These are phyloP conservation scores for Ochetophila trinervis DNA, from an alignment of 306 rosid genomes.

Conservation along the genomic window DNA sequence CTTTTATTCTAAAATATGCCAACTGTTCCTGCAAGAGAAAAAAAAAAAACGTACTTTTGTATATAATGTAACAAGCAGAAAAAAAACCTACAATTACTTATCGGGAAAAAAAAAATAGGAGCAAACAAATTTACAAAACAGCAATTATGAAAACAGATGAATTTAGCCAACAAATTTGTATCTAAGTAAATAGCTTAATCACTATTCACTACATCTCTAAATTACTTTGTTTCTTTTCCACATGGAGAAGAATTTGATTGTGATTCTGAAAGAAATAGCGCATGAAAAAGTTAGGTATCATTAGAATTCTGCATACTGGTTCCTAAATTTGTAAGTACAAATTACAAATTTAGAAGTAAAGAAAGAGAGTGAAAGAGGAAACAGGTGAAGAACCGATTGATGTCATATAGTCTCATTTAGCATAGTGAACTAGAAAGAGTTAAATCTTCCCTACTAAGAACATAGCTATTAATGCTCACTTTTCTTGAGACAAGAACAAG, in stretches of 20 bases:
- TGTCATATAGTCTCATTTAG: background rate
- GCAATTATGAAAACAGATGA: background rate
- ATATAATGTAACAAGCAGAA: conserved; percentile 9
- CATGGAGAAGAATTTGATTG: background rate
- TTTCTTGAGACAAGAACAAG: background rate
- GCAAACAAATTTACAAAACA: background rate
- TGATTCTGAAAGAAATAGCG: background rate
- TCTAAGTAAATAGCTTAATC: no score
- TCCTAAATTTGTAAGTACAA: no score
- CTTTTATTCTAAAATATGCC: conserved; percentile 78
- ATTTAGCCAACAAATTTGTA: no score
- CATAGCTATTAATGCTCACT: background rate
- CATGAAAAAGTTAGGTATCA: no score
- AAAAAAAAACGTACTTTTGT: background rate
- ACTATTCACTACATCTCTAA: no score
- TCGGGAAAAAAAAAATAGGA: background rate
- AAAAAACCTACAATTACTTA: background rate
- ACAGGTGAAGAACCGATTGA: background rate
- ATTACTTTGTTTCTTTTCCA: background rate
- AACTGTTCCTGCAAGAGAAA: conserved; percentile 61
- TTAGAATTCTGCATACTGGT: no score
- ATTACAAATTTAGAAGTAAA: no score
- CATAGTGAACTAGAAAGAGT: background rate
- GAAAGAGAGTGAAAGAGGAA: background rate
- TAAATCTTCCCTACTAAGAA: background rate